Percentiles rank a stretch among this genome's conserved stretches.
phyloP scores from a whole-genome alignment of 2,329 filamentous ascomycete species.

The Verticillium longisporum region DNA sequence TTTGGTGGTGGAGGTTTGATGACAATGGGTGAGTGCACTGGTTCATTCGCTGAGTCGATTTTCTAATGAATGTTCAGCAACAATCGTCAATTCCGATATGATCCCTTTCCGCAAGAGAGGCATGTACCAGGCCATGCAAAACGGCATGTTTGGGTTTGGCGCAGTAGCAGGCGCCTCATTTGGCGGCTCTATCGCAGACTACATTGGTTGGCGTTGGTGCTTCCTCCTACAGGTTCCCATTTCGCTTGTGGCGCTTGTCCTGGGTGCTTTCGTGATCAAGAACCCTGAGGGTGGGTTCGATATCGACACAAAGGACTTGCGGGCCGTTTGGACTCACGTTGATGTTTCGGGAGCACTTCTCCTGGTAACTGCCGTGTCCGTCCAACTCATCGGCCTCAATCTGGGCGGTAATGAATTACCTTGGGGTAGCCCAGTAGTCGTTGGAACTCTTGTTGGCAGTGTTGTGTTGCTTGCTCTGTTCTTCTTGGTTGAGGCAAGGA shows the following conservation, averaged over 20 bases:
- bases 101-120: slow-evolving; percentile 49
- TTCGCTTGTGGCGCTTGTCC: slow-evolving; percentile 44
- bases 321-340: slow-evolving; percentile 43
- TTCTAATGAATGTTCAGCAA: slow-evolving; percentile 14
- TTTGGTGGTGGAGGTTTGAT: slow-evolving; percentile 63
- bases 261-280: slow-evolving; percentile 46
- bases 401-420: slow-evolving; percentile 48
- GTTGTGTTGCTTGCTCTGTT: slow-evolving; percentile 35
- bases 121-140: slow-evolving; percentile 56
- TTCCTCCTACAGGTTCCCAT: slow-evolving; percentile 58
- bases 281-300: slow-evolving; percentile 23
- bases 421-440: slow-evolving; percentile 42
- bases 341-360: slow-evolving; percentile 52
- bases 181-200: slow-evolving; percentile 57
- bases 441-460: slow-evolving; percentile 36
- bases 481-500: slow-evolving; percentile 39
- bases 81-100: slow-evolving; percentile 57
- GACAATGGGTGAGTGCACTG: slow-evolving; percentile 48
- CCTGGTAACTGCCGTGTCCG: slow-evolving; percentile 50
- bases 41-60: background rate
- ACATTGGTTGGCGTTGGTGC: slow-evolving; percentile 62
- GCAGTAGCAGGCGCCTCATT: slow-evolving; percentile 57
- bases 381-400: slow-evolving; percentile 49
- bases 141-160: slow-evolving; percentile 55
- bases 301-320: slow-evolving; percentile 16